phyloP scores from a whole-genome alignment of 1,284 basidiomycete genomes.

The Heliocybe sulcata region DNA sequence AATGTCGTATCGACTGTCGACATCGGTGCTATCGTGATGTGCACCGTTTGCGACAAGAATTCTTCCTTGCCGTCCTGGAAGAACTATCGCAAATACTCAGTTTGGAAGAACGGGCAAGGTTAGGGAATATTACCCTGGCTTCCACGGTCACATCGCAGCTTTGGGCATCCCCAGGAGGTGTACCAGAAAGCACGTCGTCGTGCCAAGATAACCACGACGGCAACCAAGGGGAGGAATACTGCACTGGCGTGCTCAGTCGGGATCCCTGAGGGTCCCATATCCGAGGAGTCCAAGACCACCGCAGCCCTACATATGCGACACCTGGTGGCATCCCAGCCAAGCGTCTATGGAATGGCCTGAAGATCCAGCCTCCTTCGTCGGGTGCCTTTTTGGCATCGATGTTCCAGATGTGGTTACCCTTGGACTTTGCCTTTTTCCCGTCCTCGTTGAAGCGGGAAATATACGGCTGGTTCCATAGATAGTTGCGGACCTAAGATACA shows the following conservation, averaged over 20 bases:
- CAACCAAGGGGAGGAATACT: conserved; percentile 73
- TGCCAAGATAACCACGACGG: conserved; percentile 90
- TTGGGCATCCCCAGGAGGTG: conserved; percentile 64
- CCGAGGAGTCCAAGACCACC: conserved; percentile 89
- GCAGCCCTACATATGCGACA: conserved; percentile 79
- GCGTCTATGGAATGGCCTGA: conserved; percentile 86
- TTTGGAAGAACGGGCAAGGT: conserved; percentile 7
- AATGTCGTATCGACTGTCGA: conserved; percentile 58
- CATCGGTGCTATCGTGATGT: conserved; percentile 65
- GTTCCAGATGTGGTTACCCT: conserved; percentile 99
- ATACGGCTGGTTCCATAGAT: conserved; percentile 90
- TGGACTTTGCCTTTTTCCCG: conserved; percentile 98
- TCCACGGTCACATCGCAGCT: conserved; percentile 65
- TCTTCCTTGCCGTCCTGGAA: conserved; percentile 68
- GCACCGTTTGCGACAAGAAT: conserved; percentile 55
- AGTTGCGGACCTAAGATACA: conserved; percentile 76
- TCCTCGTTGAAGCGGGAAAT: conserved; percentile 99
- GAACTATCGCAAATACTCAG: conserved; percentile 36
- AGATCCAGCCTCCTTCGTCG: conserved; percentile 83
- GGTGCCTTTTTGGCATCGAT: conserved; percentile 85
- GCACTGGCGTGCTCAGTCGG: conserved; percentile 71
- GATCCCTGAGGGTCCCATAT: conserved; percentile 97
- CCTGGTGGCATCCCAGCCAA: conserved; percentile 77
- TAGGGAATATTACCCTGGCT: conserved; percentile 48
- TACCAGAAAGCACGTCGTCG: conserved; percentile 68